These are phyloP conservation scores for Piper longum DNA, from an alignment of 164 flowering plant species.

Conservation along the genomic window DNA sequence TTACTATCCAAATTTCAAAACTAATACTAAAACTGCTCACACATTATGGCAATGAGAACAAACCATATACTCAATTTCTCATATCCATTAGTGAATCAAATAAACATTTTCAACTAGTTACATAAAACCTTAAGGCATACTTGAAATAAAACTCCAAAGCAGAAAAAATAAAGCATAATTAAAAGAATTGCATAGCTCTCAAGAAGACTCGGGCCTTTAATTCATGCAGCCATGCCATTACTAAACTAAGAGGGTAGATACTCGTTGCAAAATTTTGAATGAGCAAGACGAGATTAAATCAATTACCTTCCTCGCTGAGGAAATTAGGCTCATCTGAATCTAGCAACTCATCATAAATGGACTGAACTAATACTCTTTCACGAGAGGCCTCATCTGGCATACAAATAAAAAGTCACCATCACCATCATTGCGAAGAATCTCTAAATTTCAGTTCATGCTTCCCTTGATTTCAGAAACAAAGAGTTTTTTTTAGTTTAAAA, in stretches of 20 bases:
- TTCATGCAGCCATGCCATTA: not conserved
- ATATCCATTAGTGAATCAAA: too few relatives aligned
- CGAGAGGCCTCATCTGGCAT: conserved; percentile 37
- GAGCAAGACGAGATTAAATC: not conserved
- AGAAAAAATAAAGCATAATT: not conserved
- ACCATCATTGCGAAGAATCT: too few relatives aligned
- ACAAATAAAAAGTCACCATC: conserved; percentile 2
- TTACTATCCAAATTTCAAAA: too few relatives aligned
- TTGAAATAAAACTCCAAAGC: not conserved
- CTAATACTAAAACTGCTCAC: too few relatives aligned
- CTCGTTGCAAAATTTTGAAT: not conserved
- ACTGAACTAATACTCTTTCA: conserved; percentile 34
- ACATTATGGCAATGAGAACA: too few relatives aligned
- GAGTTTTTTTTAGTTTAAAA: too few relatives aligned
- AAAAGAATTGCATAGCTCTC: not conserved
- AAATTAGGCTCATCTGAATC: conserved; percentile 79
- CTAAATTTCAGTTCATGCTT: too few relatives aligned
- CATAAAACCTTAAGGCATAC: too few relatives aligned
- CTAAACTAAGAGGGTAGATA: not conserved
- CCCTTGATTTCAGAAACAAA: too few relatives aligned
- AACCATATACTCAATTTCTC: too few relatives aligned
- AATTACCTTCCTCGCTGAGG: conserved; percentile 70
- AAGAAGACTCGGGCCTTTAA: not conserved
- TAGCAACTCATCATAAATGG: conserved; percentile 32
- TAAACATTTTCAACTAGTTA: too few relatives aligned